phyloP scores from a whole-genome alignment of 805 yeast genomes.

The Maudiozyma pseudohumilis region DNA sequence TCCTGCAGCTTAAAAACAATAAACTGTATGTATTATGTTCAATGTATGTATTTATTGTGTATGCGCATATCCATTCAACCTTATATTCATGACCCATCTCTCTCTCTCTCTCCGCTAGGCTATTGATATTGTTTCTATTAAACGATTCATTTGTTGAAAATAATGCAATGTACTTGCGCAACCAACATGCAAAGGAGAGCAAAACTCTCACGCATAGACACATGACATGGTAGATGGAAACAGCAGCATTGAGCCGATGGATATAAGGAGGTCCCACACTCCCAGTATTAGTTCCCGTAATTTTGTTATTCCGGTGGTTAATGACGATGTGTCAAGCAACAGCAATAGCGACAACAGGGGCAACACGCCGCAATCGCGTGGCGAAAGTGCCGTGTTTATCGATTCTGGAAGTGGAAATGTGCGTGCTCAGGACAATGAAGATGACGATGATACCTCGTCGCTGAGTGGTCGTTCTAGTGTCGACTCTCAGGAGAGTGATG shows the following conservation, averaged over 20 bases:
- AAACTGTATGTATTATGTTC: neutral
- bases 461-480: conserved; percentile 3
- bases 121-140: too few species aligned
- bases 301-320: conserved; percentile 23
- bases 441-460: conserved; percentile 6
- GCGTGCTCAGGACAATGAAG: too few species aligned
- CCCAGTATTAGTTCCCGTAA: conserved; percentile 22
- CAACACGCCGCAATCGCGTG: too few species aligned
- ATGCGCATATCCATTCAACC: too few species aligned
- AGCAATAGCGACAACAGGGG: too few species aligned
- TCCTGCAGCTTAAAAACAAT: neutral
- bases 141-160: too few species aligned
- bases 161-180: neutral
- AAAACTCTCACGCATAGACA: neutral
- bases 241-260: neutral
- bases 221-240: neutral
- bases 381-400: too few species aligned
- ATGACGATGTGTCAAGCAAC: conserved; percentile 9
- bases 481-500: neutral
- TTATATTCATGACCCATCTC: too few species aligned
- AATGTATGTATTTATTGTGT: too few species aligned
- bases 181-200: neutral
- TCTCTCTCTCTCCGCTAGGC: too few species aligned
- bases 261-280: conserved; percentile 11
- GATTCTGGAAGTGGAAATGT: too few species aligned